Base-by-base conservation (phyloP, 2,329 filamentous ascomycete species). In the Calonectria pseudoturangicola region DNA sequence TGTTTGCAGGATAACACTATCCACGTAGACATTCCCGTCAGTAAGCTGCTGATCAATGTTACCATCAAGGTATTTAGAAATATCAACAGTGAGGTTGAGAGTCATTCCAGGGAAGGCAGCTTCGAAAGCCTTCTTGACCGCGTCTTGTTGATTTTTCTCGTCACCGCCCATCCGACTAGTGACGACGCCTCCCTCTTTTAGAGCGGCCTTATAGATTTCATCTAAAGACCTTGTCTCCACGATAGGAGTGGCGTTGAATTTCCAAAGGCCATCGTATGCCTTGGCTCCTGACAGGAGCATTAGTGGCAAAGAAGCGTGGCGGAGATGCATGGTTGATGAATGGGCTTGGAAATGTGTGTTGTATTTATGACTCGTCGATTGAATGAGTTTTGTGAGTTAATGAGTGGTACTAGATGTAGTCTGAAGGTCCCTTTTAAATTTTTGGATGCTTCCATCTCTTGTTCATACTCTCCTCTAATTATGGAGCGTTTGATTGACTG, bases 131-230 rank as follows among this genome's bases (percentile, higher is more conserved):
- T 56, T 56, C 18, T 56, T 56, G 18, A 36, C 30, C 18, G 51
- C 18, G 36, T 56, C 28, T 36, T 56, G 51, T 30, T 56, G 51
- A 21, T 3, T 56, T 16, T 56, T 56, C 51, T 56, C 51, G 12
- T 56, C 51, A 5, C 51, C 51, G 3, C 51, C 51, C 28, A 56
- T 36, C 51, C 28, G 36, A 28, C 30, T 56, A 4, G 51, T 56
- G 51, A 56, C 51, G 33, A 56, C 18, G 30, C 51, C 51, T 3
- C 51, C 51, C n/a, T 56, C 51, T 18, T 56, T 56, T 18, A 56
- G 51, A n/a, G 51, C 51, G 3, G 51, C 51, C 51, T 56, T 21
- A 18, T 56, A 56, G 51, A 56, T 56, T n/a, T 56, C 28, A 21
- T 56, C 33, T n/a, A 56, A 36, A 7, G 51, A 56, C 13, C 51